Conservation (phyloP, 1,284 basidiomycete species). For the Fomitopsis palustris region DNA sequence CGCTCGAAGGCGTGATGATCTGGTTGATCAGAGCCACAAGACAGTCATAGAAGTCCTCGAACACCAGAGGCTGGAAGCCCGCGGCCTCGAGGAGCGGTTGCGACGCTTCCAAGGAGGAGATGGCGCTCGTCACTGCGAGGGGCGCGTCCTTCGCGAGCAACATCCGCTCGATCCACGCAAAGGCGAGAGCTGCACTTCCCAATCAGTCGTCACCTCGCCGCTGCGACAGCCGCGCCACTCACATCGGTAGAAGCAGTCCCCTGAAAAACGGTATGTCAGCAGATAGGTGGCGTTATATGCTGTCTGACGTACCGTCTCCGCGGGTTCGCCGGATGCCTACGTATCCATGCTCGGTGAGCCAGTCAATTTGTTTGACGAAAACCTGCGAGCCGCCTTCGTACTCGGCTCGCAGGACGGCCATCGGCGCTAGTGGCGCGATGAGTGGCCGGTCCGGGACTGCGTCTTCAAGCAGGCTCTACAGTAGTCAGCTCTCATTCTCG, state of each 20-base stretch:
- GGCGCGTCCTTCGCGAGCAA: slow-evolving; percentile 39
- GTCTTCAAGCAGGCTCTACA: slow-evolving; percentile 12
- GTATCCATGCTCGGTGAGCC: slow-evolving; percentile 54
- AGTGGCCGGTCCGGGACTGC: slow-evolving; percentile 42
- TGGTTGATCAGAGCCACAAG: slow-evolving; percentile 40
- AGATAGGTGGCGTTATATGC: background rate
- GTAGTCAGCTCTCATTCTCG: background rate
- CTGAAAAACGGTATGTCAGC: slow-evolving; percentile 17
- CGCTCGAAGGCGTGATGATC: slow-evolving; percentile 36
- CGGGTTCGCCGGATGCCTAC: slow-evolving; percentile 61
- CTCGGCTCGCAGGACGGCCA: slow-evolving; percentile 54
- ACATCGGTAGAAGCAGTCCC: slow-evolving; percentile 66
- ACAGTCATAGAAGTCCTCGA: slow-evolving; percentile 54
- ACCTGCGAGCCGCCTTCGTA: slow-evolving; percentile 56
- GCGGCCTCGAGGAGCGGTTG: slow-evolving; percentile 51
- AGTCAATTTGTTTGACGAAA: slow-evolving; percentile 70
- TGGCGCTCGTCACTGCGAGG: slow-evolving; percentile 46
- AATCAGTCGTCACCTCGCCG: no score
- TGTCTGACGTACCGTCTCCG: slow-evolving; percentile 38
- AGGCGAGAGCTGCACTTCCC: slow-evolving; percentile 45
- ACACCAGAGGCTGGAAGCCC: slow-evolving; percentile 67
- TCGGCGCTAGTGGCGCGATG: slow-evolving; percentile 45
- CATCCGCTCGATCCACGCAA: slow-evolving; percentile 52
- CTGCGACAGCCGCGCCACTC: slow-evolving; percentile 14
- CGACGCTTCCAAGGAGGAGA: slow-evolving; percentile 52